phyloP scores from a whole-genome alignment of 345 rosid genomes.

The Corymbia maculata region DNA sequence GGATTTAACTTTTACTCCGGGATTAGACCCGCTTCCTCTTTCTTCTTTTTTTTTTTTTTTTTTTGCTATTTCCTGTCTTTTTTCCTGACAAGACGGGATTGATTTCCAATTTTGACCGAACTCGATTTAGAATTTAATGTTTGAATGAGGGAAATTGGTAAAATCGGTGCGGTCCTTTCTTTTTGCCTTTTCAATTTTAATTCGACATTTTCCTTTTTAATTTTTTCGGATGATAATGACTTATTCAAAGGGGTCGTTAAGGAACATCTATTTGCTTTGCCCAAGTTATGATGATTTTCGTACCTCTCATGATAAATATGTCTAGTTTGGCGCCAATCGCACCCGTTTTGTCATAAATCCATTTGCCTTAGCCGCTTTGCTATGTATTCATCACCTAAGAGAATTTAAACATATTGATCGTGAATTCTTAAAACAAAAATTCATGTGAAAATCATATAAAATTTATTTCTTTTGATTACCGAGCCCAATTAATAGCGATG shows the following conservation, averaged over 20 bases:
- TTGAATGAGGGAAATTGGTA: not conserved
- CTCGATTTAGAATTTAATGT: not conserved
- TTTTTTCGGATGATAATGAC: not conserved
- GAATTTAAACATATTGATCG: too few species aligned
- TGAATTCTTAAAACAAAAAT: too few species aligned
- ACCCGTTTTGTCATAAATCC: not conserved
- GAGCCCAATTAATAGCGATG: too few species aligned
- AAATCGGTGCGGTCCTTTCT: not conserved
- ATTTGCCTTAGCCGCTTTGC: fast-evolving
- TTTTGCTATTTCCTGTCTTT: not conserved
- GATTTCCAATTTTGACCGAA: not conserved
- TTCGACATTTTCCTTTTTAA: not conserved
- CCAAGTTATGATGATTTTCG: not conserved
- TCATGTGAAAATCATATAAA: too few species aligned
- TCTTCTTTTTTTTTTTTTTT: fast-evolving
- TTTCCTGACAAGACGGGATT: not conserved
- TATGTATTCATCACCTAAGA: not conserved
- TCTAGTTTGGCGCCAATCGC: not conserved
- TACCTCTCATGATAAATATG: not conserved
- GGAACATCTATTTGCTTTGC: not conserved
- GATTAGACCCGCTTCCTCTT: not conserved
- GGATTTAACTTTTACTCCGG: not conserved
- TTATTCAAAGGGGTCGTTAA: not conserved
- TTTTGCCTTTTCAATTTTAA: not conserved
- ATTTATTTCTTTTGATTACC: too few species aligned